These are phyloP conservation scores for Clarireedia sp. DNA, from an alignment of 2,329 filamentous ascomycete species.

Conservation along the genomic window DNA sequence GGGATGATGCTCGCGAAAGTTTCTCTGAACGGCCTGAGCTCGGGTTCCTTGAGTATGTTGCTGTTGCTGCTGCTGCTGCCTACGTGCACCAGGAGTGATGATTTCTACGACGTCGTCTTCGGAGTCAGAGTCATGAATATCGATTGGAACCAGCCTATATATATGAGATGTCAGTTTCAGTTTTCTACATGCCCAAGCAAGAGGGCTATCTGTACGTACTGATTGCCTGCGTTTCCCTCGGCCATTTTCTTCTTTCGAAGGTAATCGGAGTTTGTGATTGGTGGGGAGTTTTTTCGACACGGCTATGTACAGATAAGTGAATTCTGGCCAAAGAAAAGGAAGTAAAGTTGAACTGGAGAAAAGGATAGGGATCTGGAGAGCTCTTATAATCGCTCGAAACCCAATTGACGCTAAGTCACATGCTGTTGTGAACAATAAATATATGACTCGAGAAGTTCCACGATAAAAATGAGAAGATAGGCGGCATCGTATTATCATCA, in stretches of 20 bases:
- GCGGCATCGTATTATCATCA: neutral
- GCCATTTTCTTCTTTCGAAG: neutral
- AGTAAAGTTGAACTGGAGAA: neutral
- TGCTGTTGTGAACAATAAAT: neutral
- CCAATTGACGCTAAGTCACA: neutral
- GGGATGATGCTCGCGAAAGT: neutral
- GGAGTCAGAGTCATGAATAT: neutral
- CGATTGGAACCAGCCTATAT: neutral
- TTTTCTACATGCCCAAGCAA: neutral
- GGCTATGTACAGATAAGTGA: neutral
- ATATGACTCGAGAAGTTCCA: neutral
- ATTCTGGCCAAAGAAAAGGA: neutral
- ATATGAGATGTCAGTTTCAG: neutral
- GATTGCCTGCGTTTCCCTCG: neutral
- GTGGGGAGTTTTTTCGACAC: neutral
- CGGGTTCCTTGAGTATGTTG: neutral
- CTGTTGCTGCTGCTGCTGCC: neutral
- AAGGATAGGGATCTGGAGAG: neutral
- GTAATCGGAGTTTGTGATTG: neutral
- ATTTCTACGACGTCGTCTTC: neutral
- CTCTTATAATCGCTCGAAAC: neutral
- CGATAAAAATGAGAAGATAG: neutral
- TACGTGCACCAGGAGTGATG: conserved; percentile 11
- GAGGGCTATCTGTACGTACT: neutral
- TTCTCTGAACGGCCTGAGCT: neutral